phyloP scores from a whole-genome alignment of 2,329 filamentous ascomycete species.

The Aspergillus quadricinctus region DNA sequence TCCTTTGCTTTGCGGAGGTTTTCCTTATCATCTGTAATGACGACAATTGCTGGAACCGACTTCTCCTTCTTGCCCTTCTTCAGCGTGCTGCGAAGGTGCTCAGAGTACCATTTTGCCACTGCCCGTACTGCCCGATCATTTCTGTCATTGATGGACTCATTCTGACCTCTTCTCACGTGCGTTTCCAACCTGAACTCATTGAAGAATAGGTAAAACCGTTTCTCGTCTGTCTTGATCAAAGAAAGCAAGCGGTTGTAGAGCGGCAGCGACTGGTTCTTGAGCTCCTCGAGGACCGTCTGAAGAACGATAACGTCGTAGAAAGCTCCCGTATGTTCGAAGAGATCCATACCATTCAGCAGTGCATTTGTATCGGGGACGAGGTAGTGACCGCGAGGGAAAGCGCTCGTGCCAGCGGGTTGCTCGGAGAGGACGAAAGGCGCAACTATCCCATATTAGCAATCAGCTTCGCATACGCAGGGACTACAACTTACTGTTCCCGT shows the following conservation, averaged over 20 bases:
- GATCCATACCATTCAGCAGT: constrained; percentile 90
- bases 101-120: constrained; percentile 84
- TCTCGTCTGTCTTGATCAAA: constrained; percentile 90
- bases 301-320: constrained; percentile 97
- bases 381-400: constrained; percentile 85
- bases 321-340: constrained; percentile 85
- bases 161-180: constrained; percentile 66
- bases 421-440: constrained; percentile 84
- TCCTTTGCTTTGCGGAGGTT: constrained; percentile 77
- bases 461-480: neutral
- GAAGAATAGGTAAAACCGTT: constrained; percentile 98
- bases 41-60: constrained; percentile 71
- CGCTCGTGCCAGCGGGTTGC: constrained; percentile 75
- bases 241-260: constrained; percentile 90
- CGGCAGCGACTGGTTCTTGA: constrained; percentile 87
- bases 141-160: constrained; percentile 91
- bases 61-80: constrained; percentile 52
- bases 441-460: constrained; percentile 47
- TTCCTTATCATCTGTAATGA: constrained; percentile 89
- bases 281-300: constrained; percentile 93
- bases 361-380: constrained; percentile 95
- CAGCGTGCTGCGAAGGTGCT: constrained; percentile 65
- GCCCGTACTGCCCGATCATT: constrained; percentile 88
- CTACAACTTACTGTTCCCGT: constrained; percentile 60
- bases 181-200: constrained; percentile 97